Percentiles rank a stretch among this genome's conserved stretches.
These are phyloP conservation scores for Linum lewisii DNA, from an alignment of 345 rosid species.

Conservation along the genomic window DNA sequence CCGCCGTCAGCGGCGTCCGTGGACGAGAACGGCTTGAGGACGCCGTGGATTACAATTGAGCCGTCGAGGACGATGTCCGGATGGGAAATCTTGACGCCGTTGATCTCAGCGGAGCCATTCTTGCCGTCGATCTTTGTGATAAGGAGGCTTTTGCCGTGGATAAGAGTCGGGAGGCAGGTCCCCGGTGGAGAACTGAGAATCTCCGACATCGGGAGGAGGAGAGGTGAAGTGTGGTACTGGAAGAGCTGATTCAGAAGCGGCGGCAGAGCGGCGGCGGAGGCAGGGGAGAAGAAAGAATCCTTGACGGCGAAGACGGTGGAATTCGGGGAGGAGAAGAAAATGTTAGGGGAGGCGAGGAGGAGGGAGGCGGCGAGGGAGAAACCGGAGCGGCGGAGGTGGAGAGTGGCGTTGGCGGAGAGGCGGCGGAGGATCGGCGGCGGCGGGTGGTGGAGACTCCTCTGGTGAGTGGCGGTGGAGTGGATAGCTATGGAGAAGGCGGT, in stretches of 20 bases:
- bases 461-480: background rate
- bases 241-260: conserved; percentile 52
- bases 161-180: conserved; percentile 52
- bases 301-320: conserved; percentile 63
- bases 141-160: conserved; percentile 35
- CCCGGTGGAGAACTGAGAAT: conserved; percentile 38
- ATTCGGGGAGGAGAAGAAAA: conserved; percentile 44
- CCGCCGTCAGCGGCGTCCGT: conserved; percentile 24
- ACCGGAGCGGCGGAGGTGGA: background rate
- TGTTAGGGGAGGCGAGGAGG: conserved; percentile 49
- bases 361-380: conserved; percentile 42
- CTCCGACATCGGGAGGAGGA: conserved; percentile 39
- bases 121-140: conserved; percentile 30
- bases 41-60: conserved; percentile 56
- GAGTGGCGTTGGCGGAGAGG: background rate
- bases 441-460: conserved; percentile 16
- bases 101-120: conserved; percentile 40
- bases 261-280: conserved; percentile 36
- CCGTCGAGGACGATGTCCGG: conserved; percentile 66
- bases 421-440: background rate
- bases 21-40: conserved; percentile 46
- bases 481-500: conserved; percentile 47
- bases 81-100: conserved; percentile 41
- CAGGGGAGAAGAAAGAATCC: conserved; percentile 45
- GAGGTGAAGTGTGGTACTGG: conserved; percentile 57